These are phyloP conservation scores for Phytophthora fragariae DNA, from an alignment of 352 stramenopile genomes.

Conservation along the genomic window DNA sequence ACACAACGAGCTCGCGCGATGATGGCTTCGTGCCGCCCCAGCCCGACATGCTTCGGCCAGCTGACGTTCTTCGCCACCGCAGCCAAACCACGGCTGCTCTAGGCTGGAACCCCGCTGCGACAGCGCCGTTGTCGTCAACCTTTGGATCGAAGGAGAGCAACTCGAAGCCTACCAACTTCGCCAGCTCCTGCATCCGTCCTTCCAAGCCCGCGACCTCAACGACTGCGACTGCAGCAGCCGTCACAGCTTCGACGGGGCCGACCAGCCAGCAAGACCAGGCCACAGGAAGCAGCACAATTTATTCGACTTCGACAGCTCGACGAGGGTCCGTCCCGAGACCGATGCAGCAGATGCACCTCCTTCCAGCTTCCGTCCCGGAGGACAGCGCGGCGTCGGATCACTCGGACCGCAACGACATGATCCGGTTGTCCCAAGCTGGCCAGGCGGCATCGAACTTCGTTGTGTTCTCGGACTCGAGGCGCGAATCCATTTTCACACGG, in stretches of 20 bases:
- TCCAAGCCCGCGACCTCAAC: conserved; percentile 17
- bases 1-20: conserved; percentile 25
- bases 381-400: conserved; percentile 17
- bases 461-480: conserved; percentile 45
- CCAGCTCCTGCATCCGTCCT: conserved; percentile 26
- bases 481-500: conserved; percentile 47
- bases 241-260: conserved; percentile 12
- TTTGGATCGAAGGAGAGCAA: conserved; percentile 11
- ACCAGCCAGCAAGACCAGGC: conserved; percentile 11
- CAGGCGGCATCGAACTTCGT: conserved; percentile 36
- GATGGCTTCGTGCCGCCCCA: conserved; percentile 14
- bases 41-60: conserved; percentile 26
- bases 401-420: conserved; percentile 44
- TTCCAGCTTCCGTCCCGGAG: conserved; percentile 32
- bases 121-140: conserved; percentile 24
- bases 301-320: conserved; percentile 24
- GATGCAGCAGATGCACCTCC: conserved; percentile 31
- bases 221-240: conserved; percentile 40
- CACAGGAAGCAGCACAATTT: conserved; percentile 27
- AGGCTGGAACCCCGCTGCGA: conserved; percentile 34
- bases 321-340: conserved; percentile 22
- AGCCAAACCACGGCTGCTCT: conserved; percentile 33
- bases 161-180: conserved; percentile 25
- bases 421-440: conserved; percentile 27
- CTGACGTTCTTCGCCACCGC: conserved; percentile 42